Evolutionary conservation across 23 red algal genomes (phyloP).

Genomic region (Gracilariopsis chorda): DNA sequence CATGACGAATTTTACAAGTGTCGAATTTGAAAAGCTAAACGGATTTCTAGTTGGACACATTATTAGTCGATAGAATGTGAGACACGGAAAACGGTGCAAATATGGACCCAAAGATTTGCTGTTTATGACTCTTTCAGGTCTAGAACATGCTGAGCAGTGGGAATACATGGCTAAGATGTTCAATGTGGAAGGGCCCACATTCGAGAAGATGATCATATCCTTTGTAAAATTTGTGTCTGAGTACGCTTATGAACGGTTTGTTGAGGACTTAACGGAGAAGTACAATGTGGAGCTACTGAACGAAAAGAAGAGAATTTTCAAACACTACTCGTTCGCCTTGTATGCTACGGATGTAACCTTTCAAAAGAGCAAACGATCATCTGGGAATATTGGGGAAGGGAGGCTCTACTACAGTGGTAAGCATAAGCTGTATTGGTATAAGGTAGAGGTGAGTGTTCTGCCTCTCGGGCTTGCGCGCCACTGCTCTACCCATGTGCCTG

Average conservation of each 20-base stretch:
- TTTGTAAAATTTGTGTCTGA: background rate
- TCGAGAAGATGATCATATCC: background rate
- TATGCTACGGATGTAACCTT: background rate
- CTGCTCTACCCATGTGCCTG: background rate
- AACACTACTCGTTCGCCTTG: background rate
- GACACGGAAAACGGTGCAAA: background rate
- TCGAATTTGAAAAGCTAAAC: background rate
- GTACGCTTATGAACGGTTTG: background rate
- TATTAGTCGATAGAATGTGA: background rate
- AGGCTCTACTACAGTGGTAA: background rate
- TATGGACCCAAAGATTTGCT: background rate
- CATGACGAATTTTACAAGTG: background rate
- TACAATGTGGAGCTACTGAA: background rate
- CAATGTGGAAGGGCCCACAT: background rate
- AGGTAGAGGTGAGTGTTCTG: background rate
- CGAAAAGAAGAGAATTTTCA: background rate
- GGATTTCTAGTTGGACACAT: background rate
- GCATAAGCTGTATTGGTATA: background rate
- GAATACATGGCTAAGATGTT: background rate
- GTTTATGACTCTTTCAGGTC: background rate
- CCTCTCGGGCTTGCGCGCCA: background rate
- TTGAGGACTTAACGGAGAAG: background rate
- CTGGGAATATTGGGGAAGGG: background rate
- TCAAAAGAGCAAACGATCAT: background rate
- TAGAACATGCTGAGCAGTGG: background rate